These are phyloP conservation scores for Skeletonema menzelii DNA, from an alignment of 108 stramenopile species.

Conservation along the genomic window DNA sequence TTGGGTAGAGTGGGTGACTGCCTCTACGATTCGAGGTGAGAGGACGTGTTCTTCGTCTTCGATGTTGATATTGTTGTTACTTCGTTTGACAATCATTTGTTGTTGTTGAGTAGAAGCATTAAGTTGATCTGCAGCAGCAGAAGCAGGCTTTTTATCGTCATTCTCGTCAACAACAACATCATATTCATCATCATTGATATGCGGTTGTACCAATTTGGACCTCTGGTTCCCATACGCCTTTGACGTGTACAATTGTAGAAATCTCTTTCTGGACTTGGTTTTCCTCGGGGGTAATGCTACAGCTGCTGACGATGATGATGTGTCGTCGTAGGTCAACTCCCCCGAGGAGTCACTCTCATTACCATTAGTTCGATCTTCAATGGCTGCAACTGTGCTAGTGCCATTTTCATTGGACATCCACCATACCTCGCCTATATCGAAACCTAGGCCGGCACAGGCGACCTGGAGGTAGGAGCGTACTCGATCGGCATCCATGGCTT, in stretches of 20 bases:
- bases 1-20: constrained; percentile 89
- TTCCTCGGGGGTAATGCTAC: not conserved
- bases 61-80: not conserved
- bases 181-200: constrained; percentile 51
- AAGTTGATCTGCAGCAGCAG: not conserved
- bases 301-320: not conserved
- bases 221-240: constrained; percentile 85
- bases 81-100: constrained; percentile 1
- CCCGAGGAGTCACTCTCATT: constrained; percentile 21
- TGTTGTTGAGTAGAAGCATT: constrained; percentile 15
- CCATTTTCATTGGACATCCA: constrained; percentile 82
- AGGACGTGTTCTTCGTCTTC: constrained; percentile 73
- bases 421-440: constrained; percentile 97
- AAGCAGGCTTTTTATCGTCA: not conserved
- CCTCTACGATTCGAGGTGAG: constrained; percentile 90
- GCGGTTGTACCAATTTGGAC: constrained; percentile 77
- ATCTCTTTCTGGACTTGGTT: constrained; percentile 54
- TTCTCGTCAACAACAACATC: constrained; percentile 45
- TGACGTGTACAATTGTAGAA: constrained; percentile 95
- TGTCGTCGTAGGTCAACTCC: not conserved
- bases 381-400: constrained; percentile 67
- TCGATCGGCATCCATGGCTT: constrained; percentile 83
- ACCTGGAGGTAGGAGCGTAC: constrained; percentile 90
- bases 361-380: constrained; percentile 41
- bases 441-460: constrained; percentile 92